Conservation (phyloP, 2,329 filamentous ascomycete genomes). For the Aureobasidium sp. region DNA sequence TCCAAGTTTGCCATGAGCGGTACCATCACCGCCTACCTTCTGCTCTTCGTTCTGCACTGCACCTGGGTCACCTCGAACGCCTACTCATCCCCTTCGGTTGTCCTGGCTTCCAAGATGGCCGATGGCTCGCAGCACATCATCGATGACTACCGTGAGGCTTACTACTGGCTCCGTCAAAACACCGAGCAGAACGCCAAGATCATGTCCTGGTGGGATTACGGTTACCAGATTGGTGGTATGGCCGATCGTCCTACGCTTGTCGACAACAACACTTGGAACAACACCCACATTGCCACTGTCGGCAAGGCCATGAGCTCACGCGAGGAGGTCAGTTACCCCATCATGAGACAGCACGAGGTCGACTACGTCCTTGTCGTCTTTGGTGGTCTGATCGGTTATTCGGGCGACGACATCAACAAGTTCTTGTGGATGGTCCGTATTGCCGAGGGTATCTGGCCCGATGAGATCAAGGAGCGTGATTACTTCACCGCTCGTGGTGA, state of each 20-base stretch:
- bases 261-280: conserved; percentile 99
- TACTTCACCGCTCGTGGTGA: conserved; percentile 93
- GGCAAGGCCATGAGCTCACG: conserved; percentile 97
- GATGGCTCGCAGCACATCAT: conserved; percentile 98
- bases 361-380: conserved; percentile 98
- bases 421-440: conserved; percentile 99
- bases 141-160: conserved; percentile 97
- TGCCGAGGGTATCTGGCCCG: conserved; percentile 98
- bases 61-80: conserved; percentile 99
- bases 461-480: conserved; percentile 92
- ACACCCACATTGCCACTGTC: conserved; percentile 97
- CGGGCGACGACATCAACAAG: conserved; percentile 98
- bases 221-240: conserved; percentile 99
- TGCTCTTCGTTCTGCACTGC: conserved; percentile 94
- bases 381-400: conserved; percentile 91
- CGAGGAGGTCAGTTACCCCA: conserved; percentile 96
- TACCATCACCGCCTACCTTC: conserved; percentile 67
- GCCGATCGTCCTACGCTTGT: conserved; percentile 93
- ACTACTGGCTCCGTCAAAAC: conserved; percentile 99
- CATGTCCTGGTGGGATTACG: conserved; percentile 99
- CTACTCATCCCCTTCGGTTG: conserved; percentile 95
- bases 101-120: conserved; percentile 82
- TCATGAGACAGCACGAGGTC: conserved; percentile 96
- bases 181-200: conserved; percentile 91
- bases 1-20: conserved; percentile 74